These are phyloP conservation scores for Hippophae tibetana DNA, from an alignment of 306 rosid genomes.

Conservation along the genomic window DNA sequence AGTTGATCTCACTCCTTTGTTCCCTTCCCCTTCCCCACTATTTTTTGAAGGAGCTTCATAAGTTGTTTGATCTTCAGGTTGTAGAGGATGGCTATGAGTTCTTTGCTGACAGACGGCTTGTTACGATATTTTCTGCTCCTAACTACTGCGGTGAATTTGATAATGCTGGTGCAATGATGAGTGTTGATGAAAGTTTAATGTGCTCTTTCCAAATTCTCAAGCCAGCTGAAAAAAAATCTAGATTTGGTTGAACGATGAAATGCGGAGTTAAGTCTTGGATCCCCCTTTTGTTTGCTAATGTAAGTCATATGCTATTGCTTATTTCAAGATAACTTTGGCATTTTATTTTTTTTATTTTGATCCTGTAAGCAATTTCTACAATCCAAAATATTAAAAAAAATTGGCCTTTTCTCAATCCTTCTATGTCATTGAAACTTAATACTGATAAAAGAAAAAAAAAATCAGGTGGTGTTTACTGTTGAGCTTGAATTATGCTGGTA, in stretches of 20 bases:
- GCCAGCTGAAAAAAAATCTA: slow-evolving; percentile 25
- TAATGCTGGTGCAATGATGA: slow-evolving; percentile 38
- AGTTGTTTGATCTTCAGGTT: slow-evolving; percentile 20
- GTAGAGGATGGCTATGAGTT: slow-evolving; percentile 37
- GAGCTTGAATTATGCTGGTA: no score
- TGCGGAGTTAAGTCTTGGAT: slow-evolving; percentile 9
- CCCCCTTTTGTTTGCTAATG: slow-evolving; percentile 12
- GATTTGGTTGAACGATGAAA: slow-evolving; percentile 12
- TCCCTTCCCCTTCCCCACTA: background rate
- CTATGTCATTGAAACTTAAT: no score
- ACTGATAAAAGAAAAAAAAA: no score
- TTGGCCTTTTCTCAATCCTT: no score
- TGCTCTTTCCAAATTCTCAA: slow-evolving; percentile 36
- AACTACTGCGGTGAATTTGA: slow-evolving; percentile 38
- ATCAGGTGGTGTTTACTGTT: no score
- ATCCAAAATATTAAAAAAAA: no score
- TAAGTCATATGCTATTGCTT: slow-evolving; percentile 6
- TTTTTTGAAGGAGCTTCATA: no score
- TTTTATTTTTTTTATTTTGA: background rate
- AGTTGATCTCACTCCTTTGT: background rate
- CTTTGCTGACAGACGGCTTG: slow-evolving; percentile 39
- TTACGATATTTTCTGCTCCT: slow-evolving; percentile 37
- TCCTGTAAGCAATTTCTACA: background rate
- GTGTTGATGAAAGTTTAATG: slow-evolving; percentile 35
- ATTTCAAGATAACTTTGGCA: background rate